A percentile compares a stretch with the other conserved stretches of the same genome.
Evolutionary conservation across 192 early-diverging fungal species (phyloP).

Genomic region (Coemansia erecta): DNA sequence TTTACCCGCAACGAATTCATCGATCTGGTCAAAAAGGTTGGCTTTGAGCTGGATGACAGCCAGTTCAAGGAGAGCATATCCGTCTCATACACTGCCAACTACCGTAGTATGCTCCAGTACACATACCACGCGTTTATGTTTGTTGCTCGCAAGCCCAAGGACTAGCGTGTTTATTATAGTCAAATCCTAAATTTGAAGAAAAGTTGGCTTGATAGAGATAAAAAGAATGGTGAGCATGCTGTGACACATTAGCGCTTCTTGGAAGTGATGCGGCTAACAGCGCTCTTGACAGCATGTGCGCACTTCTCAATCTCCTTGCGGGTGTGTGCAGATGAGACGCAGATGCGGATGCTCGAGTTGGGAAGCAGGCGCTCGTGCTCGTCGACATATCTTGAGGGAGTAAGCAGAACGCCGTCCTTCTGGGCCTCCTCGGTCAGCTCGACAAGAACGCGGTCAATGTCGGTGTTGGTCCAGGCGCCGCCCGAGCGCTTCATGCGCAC

Average conservation of each 20-base stretch:
- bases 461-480: constrained; percentile 49
- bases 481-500: constrained; percentile 70
- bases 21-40: constrained; percentile 56
- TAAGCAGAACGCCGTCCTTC: constrained; percentile 83
- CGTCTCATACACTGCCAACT: constrained; percentile 74
- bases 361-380: constrained; percentile 76
- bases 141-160: constrained; percentile 40
- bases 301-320: constrained; percentile 86
- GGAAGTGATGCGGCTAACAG: constrained; percentile 54
- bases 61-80: constrained; percentile 60
- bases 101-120: constrained; percentile 79
- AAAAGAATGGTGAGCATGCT: not conserved
- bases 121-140: constrained; percentile 62
- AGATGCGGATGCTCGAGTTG: constrained; percentile 80
- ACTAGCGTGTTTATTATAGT: not conserved
- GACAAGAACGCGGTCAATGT: constrained; percentile 63
- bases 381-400: constrained; percentile 81
- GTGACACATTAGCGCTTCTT: constrained; percentile 40
- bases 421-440: constrained; percentile 76
- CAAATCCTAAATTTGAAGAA: not conserved
- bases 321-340: constrained; percentile 68
- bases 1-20: constrained; percentile 82
- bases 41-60: constrained; percentile 65
- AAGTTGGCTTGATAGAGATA: not conserved
- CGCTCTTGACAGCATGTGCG: constrained; percentile 71